Base-by-base conservation (phyloP, 208 protist species). In the Acanthamoeba triangularis region DNA sequence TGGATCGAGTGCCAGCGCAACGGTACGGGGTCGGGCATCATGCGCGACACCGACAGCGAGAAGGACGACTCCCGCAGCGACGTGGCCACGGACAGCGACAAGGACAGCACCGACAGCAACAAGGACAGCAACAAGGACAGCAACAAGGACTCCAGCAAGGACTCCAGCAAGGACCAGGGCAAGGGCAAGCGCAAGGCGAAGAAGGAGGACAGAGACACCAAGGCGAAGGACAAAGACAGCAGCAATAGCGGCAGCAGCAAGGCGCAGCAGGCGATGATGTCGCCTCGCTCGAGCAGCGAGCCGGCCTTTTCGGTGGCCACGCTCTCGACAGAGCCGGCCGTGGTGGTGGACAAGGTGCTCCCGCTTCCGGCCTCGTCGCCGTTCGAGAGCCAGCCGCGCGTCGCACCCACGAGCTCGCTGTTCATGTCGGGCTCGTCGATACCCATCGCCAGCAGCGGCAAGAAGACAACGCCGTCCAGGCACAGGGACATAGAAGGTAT, bases 1-100 rank as follows among this genome's bases (percentile, higher is more conserved):
- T 94, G 90, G 90, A 56, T 94, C 25, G 63, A 94, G 65, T 67
- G 90, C 54, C 90, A 94, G 33, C 16, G 47, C 13, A n/a, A 94
- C 44, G 54, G 54, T 2, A 92, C 8, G 1, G 52, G 61, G 28
- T 92, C 61, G 23, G 59, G 85, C 85, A 72, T 92, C 47, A 25
- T 74, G 85, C 85, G 85, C 11, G 85, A 72, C 59, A 69, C 33
- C 35, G 61, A 92, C 61, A 52, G 54, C 56, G 33, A 72, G 1
- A n/a, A 59, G 25, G 47, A 47, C 20, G 56, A 69, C 82, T 90
- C 30, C 23, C 35, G 35, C 74, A 16, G 41, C 37, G 59, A 65
- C 59, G 59, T 18, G 5, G 30, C 72, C 33, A 69, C 33, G 20
- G 61, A 92, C 61, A 74, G 85, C 56, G 33, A 72, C 18, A 33